These are phyloP conservation scores for Yamadazyma insecticola DNA, from an alignment of 805 yeast genomes.

Conservation along the genomic window DNA sequence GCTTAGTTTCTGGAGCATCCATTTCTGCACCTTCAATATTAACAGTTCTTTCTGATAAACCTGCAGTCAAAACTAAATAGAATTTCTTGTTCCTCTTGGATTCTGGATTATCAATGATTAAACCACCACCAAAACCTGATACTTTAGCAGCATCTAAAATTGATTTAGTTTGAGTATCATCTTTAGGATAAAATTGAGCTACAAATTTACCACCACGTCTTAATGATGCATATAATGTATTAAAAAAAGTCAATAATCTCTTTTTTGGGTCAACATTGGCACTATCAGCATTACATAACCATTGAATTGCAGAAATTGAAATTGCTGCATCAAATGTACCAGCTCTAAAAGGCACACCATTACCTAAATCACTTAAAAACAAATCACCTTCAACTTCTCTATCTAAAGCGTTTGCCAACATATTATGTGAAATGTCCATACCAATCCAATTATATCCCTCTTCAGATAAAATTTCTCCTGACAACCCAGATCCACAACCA, in stretches of 20 bases:
- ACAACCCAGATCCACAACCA: slow-evolving; percentile 96
- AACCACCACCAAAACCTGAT: slow-evolving; percentile 95
- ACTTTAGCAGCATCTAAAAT: slow-evolving; percentile 83
- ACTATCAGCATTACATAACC: slow-evolving; percentile 96
- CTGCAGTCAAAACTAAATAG: slow-evolving; percentile 86
- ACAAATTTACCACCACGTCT: slow-evolving; percentile 95
- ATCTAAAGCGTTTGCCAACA: slow-evolving; percentile 92
- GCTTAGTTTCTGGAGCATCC: slow-evolving; percentile 55
- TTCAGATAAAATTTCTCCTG: slow-evolving; percentile 90
- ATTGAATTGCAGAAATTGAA: slow-evolving; percentile 91
- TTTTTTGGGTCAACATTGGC: slow-evolving; percentile 76
- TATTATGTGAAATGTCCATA: slow-evolving; percentile 92
- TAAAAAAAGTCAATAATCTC: slow-evolving; percentile 78
- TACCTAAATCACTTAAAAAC: slow-evolving; percentile 87
- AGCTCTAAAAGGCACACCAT: slow-evolving; percentile 91
- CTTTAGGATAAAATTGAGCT: slow-evolving; percentile 93
- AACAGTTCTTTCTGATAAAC: slow-evolving; percentile 66
- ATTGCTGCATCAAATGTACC: slow-evolving; percentile 97
- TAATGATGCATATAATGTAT: slow-evolving; percentile 78
- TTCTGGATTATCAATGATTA: slow-evolving; percentile 91
- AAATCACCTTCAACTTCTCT: slow-evolving; percentile 92
- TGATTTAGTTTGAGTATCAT: slow-evolving; percentile 76
- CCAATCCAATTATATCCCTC: slow-evolving; percentile 96
- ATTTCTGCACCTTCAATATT: slow-evolving; percentile 78
- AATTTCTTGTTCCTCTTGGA: slow-evolving; percentile 87